Evolutionary conservation across 2,329 filamentous ascomycete genomes (phyloP), one percentile per base, ranked within the genome.

Genomic region (Paraphaeosphaeria minitans): DNA sequence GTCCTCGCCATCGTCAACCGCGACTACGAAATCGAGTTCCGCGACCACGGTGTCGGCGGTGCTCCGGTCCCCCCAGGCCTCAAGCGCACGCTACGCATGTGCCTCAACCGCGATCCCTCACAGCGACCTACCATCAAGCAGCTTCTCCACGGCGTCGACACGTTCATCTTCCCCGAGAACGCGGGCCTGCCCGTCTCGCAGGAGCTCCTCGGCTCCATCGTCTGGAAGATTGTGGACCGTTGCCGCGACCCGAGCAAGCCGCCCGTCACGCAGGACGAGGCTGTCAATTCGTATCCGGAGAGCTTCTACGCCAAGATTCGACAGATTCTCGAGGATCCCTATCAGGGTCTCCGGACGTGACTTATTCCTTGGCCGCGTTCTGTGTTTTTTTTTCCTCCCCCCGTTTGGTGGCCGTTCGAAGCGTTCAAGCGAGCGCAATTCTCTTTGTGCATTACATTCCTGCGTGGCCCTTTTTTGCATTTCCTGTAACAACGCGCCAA

Each of bases 1-100:
- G 95, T 96, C 74, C 88, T 92, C 76, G 91, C 91, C 59, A 95
- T 96, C 72, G 91, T 93, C 66, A 91, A 94, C 75, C 91, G 87
- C 77, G 84, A 87, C 56, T 87, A 93, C 75, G 75, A 78, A 6
- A 91, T 96, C 70, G 85, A 91, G 56, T 95, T 88, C 69, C 89
- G 89, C 0, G 82, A 87, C 1, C 81, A 84, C 2, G 91, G 89
- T 13, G 80, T 93, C 52, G 91, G 91, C 45, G 88, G 82, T 10
- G 78, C 83, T 0, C 73, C 78, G 2, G 80, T 89, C 0, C 85
- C 86, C 0, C 78, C 82, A 4, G 81, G 82, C 1, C 76, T 89
- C 14, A 80, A 84, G 59, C 78, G 80, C 31, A 87, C 85, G 0
- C 70, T 89, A 47, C 81, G 82, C 53, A 77, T 80, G 42, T 89